These are phyloP conservation scores for Penicillium maclennaniae DNA, from an alignment of 495 filamentous ascomycete species.

Conservation along the genomic window DNA sequence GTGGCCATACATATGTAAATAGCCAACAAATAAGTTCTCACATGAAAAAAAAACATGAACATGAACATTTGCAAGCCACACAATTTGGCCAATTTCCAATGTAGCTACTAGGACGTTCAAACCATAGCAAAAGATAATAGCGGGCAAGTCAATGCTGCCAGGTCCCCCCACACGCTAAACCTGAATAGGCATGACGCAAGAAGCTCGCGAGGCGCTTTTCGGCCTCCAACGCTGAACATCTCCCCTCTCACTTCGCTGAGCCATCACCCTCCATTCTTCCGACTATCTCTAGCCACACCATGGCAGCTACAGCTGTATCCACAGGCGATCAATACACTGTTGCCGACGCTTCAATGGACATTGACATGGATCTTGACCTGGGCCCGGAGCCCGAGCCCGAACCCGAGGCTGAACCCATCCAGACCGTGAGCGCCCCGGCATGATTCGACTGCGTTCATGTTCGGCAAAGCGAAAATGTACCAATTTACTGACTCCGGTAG, in stretches of 20 bases:
- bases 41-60: too few species aligned
- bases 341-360: conserved; percentile 58
- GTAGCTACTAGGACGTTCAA: too few species aligned
- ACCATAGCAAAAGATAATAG: neutral
- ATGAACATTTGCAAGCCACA: too few species aligned
- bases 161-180: conserved; percentile 21
- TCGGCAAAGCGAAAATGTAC: neutral
- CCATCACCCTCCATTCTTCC: neutral
- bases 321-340: conserved; percentile 7
- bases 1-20: too few species aligned
- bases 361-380: conserved; percentile 72
- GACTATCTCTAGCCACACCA: conserved; percentile 3
- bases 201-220: conserved; percentile 11
- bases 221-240: neutral
- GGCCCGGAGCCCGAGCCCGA: conserved; percentile 46
- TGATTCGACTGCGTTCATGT: neutral
- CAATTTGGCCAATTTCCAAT: too few species aligned
- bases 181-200: conserved; percentile 11
- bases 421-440: conserved; percentile 26
- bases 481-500: conserved; percentile 7
- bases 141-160: neutral
- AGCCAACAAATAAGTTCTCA: too few species aligned
- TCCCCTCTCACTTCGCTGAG: neutral
- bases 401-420: conserved; percentile 37
- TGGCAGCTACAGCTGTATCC: conserved; percentile 18